A percentile compares a stretch with the other conserved stretches of the same genome.
These are phyloP conservation scores for Tetraselmis chui DNA, from an alignment of 139 green algal genomes.

Conservation along the genomic window DNA sequence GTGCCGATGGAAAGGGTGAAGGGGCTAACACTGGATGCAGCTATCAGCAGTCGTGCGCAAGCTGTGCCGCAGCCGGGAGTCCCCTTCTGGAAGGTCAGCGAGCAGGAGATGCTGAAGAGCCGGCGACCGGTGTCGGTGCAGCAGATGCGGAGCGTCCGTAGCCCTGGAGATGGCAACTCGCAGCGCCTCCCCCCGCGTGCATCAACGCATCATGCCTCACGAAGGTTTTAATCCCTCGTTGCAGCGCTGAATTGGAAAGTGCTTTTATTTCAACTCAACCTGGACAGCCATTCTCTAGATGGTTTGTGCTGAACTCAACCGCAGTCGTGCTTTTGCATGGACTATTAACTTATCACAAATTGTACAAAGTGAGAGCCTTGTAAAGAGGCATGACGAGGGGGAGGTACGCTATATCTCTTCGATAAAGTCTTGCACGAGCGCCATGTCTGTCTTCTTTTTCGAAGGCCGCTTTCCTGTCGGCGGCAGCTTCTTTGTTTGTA, in stretches of 20 bases:
- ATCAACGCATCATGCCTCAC: too few species aligned
- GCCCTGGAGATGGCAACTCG: too few species aligned
- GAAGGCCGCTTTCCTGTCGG: not conserved
- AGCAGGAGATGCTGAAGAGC: not conserved
- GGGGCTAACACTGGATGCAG: not conserved
- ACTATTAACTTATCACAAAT: too few species aligned
- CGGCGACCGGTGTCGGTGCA: not conserved
- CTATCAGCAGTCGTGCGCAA: not conserved
- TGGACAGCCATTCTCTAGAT: too few species aligned
- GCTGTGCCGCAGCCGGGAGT: not conserved
- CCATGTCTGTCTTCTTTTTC: not conserved
- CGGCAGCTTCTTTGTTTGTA: not conserved
- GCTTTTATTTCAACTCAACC: too few species aligned
- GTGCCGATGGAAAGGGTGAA: not conserved
- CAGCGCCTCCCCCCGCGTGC: too few species aligned
- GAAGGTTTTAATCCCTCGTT: too few species aligned
- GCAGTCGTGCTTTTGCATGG: too few species aligned
- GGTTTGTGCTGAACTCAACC: too few species aligned
- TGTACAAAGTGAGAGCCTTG: too few species aligned
- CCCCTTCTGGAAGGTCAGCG: not conserved
- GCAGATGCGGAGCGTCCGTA: not conserved
- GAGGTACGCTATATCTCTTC: not conserved
- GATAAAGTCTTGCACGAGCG: not conserved
- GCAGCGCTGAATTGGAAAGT: too few species aligned
- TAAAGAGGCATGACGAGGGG: too few species aligned